Percentiles rank a stretch among this genome's conserved stretches.
Conservation (phyloP, 768 basidiomycete genomes). For the Peribolospora baueri region DNA sequence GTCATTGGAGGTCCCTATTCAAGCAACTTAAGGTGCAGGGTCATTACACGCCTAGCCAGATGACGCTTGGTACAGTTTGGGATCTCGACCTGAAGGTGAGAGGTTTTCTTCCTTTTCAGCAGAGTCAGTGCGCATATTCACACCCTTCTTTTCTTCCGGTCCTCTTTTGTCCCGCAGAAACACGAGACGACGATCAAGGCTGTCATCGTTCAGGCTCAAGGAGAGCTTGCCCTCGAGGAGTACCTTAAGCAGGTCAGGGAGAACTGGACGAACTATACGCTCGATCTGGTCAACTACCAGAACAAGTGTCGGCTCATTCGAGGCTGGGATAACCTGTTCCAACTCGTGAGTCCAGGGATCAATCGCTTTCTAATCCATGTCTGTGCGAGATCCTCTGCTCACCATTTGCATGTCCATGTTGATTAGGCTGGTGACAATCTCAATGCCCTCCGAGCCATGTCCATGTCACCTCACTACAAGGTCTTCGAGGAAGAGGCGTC, state of each 20-base stretch:
- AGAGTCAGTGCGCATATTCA: too few relatives aligned
- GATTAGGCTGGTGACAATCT: slow-evolving; percentile 92
- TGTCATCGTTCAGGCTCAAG: slow-evolving; percentile 87
- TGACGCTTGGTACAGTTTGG: slow-evolving; percentile 91
- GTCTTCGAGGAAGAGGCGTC: slow-evolving; percentile 29
- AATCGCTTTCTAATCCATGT: slow-evolving; percentile 1
- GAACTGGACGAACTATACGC: slow-evolving; percentile 80
- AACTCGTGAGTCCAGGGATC: background rate
- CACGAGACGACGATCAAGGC: slow-evolving; percentile 73
- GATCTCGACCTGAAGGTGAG: slow-evolving; percentile 81
- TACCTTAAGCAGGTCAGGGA: slow-evolving; percentile 49
- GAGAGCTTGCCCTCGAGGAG: slow-evolving; percentile 36
- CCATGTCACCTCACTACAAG: slow-evolving; percentile 92
- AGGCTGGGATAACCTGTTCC: slow-evolving; percentile 20
- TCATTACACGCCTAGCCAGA: slow-evolving; percentile 52
- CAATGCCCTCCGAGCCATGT: slow-evolving; percentile 91
- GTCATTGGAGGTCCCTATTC: slow-evolving; percentile 96
- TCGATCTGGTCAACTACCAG: slow-evolving; percentile 94
- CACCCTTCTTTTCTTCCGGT: too few relatives aligned
- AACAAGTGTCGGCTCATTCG: slow-evolving; percentile 91
- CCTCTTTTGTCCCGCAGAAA: too few relatives aligned
- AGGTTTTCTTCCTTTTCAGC: too few relatives aligned
- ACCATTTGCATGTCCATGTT: slow-evolving; percentile 29
- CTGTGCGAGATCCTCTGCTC: background rate
- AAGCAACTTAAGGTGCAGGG: slow-evolving; percentile 54